Base-by-base conservation (phyloP, 2,329 filamentous ascomycete genomes). In the Stylonectria norvegica region DNA sequence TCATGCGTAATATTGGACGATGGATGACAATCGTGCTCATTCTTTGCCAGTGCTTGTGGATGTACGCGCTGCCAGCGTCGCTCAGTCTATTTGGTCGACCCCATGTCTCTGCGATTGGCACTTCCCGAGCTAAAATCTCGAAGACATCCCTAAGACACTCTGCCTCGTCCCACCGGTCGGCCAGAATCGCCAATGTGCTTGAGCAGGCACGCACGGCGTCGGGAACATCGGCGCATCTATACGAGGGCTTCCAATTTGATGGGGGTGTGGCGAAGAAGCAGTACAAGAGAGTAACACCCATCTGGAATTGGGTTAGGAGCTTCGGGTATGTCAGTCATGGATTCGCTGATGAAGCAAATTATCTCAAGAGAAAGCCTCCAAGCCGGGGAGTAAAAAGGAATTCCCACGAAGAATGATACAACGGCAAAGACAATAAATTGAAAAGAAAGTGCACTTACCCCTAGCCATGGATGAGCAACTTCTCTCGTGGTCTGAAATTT, bases 151-250 rank as follows among this genome's bases (percentile, higher is more conserved):
- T 19, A 3, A 43, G 15, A 16, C 34, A 43, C 23, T 43, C 40
- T 4, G 35, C 40, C 11, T 43, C 35, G 3, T 29, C 30, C 40
- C 40, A 43, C 2, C 40, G 34, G 20, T 43, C 40, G 22, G 40
- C 40, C 6, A 43, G 34, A 16, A 43, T 43, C 9, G 40, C 40
- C 12, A 43, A 32, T 9, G 35, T 43, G 30, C 35, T 43, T 2
- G 40, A 43, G 23, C 40, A 43, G 19, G 40, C 40, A 10, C 40
- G 34, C 11, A 43, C 34, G n/a, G 40, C 40, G 36, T 38, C 40
- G 11, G 34, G 32, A 15, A 43, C 40, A 22, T 43, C 40, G 16
- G 40, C 20, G 5, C 34, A 43, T 15, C 34, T 38, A 18, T 43
- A 43, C 1, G 34, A 38, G 3, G 18, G 19, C 23, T 34, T 38